Base-by-base conservation (phyloP, 2,329 filamentous ascomycete species). In the Colletotrichum tropicicola region DNA sequence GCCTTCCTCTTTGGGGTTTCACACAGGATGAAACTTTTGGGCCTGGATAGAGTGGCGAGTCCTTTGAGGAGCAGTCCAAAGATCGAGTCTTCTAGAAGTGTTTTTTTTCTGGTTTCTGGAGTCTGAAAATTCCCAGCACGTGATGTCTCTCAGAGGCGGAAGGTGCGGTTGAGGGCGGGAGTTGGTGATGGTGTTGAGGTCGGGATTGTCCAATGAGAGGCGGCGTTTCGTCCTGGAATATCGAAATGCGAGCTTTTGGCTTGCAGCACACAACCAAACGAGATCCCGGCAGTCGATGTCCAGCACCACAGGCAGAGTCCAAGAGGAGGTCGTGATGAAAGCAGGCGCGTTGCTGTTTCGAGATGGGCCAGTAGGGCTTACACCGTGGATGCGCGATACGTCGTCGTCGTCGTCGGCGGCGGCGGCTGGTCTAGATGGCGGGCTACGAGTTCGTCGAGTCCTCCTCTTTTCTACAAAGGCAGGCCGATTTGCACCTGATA, bases 261-360 rank as follows among this genome's bases (percentile, higher is more conserved):
- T 23, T 39, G 59, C 28, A 49, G 19, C 32, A 57, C 44, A 57
- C 27, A 25, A 39, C 37, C 37, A 27, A 17, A 17, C 25, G 23
- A 23, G 5, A 44, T 57, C 43, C 44, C 43, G 27, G 25, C 43
- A 28, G 45, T 17, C 44, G 54, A 51, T 58, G 44, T 27, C 45
- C 53, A 59, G 53, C 45, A 59, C 53, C 37, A 44, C 45, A 9
- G 43, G 27, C 52, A 63, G 37, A 45, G 19, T 52, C 27, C 53
- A 35, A 27, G 27, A 30, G 44, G 9, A 19, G 45, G 15, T 21
- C 17, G 44, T 49, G n/a, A 28, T n/a, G 30, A 49, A 19, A 19
- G 27, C 15, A 43, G 23, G n/a, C 27, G 21, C n/a, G 48, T 6
- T 39, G 37, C 35, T 41, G 45, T 28, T 10, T 23, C 23, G 32